phyloP scores from a whole-genome alignment of 202 grass and related monocot genomes.

The Carex arenaria region DNA sequence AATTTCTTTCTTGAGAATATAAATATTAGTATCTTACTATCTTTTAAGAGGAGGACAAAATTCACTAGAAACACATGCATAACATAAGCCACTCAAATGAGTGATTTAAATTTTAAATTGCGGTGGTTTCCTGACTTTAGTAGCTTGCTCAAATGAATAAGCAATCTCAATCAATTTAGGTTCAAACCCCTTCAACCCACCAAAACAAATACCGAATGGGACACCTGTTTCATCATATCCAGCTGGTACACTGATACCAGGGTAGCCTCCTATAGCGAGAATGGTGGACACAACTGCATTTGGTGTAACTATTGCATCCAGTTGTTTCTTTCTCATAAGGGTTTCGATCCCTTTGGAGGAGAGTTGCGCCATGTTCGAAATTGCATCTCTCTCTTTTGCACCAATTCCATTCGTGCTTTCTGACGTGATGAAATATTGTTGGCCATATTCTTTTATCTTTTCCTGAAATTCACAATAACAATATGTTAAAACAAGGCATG shows the following conservation, averaged over 20 bases:
- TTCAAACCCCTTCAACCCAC: constrained; percentile 54
- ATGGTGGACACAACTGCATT: neutral
- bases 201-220: constrained; percentile 47
- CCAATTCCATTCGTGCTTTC: constrained; percentile 43
- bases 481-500: neutral
- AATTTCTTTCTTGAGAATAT: neutral
- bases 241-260: constrained; percentile 40
- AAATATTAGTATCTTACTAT: neutral
- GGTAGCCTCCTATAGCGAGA: constrained; percentile 32
- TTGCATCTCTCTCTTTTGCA: constrained; percentile 16
- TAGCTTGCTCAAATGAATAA: constrained; percentile 63
- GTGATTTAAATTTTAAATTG: neutral
- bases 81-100: no score
- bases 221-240: constrained; percentile 33
- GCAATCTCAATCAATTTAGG: constrained; percentile 59
- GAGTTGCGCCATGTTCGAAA: constrained; percentile 26
- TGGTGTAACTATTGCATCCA: constrained; percentile 44
- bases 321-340: constrained; percentile 23
- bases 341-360: constrained; percentile 29
- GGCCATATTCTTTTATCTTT: constrained; percentile 34
- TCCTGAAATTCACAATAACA: constrained; percentile 30
- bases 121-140: constrained; percentile 34
- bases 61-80: no score
- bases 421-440: constrained; percentile 20
- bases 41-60: no score